Evolutionary conservation across 176 grass and related monocot genomes (phyloP), one percentile per base, ranked within the genome.

Genomic region (Saccharum officinarum): DNA sequence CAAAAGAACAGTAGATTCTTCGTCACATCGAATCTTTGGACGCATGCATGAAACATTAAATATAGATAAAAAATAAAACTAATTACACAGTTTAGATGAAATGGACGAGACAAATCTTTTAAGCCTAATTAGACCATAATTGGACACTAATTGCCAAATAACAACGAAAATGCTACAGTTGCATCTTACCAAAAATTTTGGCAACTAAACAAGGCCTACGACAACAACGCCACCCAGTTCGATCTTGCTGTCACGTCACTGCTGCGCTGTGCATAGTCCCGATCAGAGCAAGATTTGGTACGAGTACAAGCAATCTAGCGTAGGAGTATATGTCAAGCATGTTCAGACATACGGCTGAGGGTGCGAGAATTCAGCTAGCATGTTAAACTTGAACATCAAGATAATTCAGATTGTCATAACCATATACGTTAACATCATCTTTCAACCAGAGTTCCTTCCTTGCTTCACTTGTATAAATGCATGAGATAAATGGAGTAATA

Each of bases 391-490:
- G 47, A 52, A 18, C 49, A 20, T 54, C 16, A 22, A 55, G 2
- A 8, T 22, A 4, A 26, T 46, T 72, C 39, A 73, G 69, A 17
- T 30, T 47, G 41, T 71, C 25, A 12, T 25, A 61, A 61, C 22
- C 22, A 11, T 61, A 23, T 60, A 12, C 10, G 60, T 63, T 63
- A 63, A 68, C 65, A 68, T 36, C 65, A 34, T 68, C 7, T 17
- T 34, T 37, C 66, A 38, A 22, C 14, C 25, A 13, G 3, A 25
- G 10, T 36, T 42, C 22, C 66, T 88, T 82, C 60, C 22, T 26
- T 79, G 67, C 75, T 78, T 84, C 67, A 62, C 67, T 38, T 82
- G 36, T 13, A 13, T 46, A 22, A 71, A 34, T 46, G 17, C 25
- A 31, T 37, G 17, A 37, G n/a, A 20, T 18, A n/a, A 76, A 37